phyloP scores from a whole-genome alignment of 2,329 filamentous ascomycete species.

The Curvularia hawaiiensis region DNA sequence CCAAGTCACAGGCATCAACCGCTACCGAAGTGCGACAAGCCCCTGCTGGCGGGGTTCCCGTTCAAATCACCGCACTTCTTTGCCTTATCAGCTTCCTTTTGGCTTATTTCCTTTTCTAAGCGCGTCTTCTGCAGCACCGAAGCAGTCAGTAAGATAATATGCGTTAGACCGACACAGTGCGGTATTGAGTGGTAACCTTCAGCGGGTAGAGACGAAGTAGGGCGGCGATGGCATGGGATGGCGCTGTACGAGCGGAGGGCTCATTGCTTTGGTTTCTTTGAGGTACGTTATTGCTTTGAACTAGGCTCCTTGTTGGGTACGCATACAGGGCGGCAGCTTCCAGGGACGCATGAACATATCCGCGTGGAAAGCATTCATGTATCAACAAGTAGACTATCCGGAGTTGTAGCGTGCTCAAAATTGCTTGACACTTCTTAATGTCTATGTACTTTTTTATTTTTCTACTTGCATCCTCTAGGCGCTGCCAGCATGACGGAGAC shows the following conservation, averaged over 20 bases:
- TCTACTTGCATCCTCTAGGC: background rate
- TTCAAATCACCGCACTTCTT: constrained; percentile 81
- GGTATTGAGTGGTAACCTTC: constrained; percentile 23
- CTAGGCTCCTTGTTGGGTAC: constrained; percentile 30
- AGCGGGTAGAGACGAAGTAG: constrained; percentile 10
- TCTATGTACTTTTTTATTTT: background rate
- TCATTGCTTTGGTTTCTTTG: constrained; percentile 28
- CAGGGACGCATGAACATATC: constrained; percentile 19
- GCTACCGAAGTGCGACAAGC: constrained; percentile 59
- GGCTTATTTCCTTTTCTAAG: constrained; percentile 94
- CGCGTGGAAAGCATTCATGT: constrained; percentile 29
- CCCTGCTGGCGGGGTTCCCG: constrained; percentile 75
- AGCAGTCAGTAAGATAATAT: constrained; percentile 19
- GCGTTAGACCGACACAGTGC: constrained; percentile 17
- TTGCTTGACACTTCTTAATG: constrained; percentile 8
- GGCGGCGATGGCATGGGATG: constrained; percentile 6
- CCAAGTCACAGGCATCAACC: constrained; percentile 57
- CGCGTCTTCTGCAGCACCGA: constrained; percentile 29
- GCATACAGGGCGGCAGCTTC: constrained; percentile 25
- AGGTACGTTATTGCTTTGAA: constrained; percentile 27
- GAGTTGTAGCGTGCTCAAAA: constrained; percentile 22
- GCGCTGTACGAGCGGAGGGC: constrained; percentile 6
- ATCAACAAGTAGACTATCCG: constrained; percentile 38
- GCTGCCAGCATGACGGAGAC: background rate
- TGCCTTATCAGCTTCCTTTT: constrained; percentile 91